A percentile compares a stretch with the other conserved stretches of the same genome.
Evolutionary conservation across 805 yeast genomes (phyloP).

Genomic region (Henningerozyma blattae): DNA sequence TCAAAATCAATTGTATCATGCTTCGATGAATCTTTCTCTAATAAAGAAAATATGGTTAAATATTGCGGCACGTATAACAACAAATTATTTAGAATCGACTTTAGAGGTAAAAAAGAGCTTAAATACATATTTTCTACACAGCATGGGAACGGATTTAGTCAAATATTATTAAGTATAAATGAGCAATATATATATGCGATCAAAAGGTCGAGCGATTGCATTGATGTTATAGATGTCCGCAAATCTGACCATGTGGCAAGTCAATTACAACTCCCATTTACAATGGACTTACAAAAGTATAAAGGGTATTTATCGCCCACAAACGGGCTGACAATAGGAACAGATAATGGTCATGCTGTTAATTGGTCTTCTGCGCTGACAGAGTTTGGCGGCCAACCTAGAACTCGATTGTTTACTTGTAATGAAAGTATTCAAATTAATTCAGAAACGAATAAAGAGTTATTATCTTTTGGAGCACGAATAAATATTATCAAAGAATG

Average conservation of each 20-base stretch:
- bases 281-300: conserved; percentile 13
- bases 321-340: conserved; percentile 17
- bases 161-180: conserved; percentile 26
- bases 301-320: conserved; percentile 11
- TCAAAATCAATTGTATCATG: conserved; percentile 20
- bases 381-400: conserved; percentile 19
- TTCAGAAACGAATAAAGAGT: not conserved
- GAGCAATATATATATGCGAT: conserved; percentile 26
- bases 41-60: conserved; percentile 2
- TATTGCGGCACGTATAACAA: conserved; percentile 23
- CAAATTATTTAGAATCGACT: conserved; percentile 16
- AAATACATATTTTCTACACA: not conserved
- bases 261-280: conserved; percentile 13
- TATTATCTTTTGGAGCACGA: conserved; percentile 1
- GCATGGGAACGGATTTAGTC: conserved; percentile 26
- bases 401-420: not conserved
- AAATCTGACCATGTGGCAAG: conserved; percentile 6
- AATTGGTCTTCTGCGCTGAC: conserved; percentile 16
- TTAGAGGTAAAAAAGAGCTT: conserved; percentile 13
- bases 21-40: conserved; percentile 10
- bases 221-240: conserved; percentile 27
- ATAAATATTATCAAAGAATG: conserved; percentile 11
- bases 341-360: conserved; percentile 9
- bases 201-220: conserved; percentile 19
- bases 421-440: not conserved